Percentiles rank a stretch among this genome's conserved stretches.
phyloP scores from a whole-genome alignment of 176 grass and related monocot species.

The Triticum dicoccoides region DNA sequence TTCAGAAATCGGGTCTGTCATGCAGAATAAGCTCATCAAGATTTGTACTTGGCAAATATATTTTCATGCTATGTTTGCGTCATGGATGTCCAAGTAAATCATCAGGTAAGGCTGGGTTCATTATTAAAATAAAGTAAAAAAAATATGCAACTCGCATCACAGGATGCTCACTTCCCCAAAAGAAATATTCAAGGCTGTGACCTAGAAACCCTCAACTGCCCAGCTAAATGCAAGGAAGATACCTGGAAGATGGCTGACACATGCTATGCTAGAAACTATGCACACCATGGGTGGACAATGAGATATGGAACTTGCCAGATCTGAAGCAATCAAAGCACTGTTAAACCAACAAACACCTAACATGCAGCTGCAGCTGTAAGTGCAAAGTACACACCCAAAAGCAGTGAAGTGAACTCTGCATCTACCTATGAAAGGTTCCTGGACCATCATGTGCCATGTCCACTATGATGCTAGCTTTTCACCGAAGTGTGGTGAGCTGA shows the following conservation, averaged over 20 bases:
- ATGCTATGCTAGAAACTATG: slow-evolving; percentile 16
- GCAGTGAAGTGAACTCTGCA: slow-evolving; percentile 8
- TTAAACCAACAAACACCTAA: slow-evolving; percentile 1
- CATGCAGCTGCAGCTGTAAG: slow-evolving; percentile 7
- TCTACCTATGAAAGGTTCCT: background rate
- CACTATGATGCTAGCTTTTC: background rate
- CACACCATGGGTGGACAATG: background rate
- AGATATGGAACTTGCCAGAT: background rate
- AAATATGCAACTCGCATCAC: background rate
- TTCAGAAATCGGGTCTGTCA: background rate
- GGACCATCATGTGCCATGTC: background rate
- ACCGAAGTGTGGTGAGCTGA: background rate
- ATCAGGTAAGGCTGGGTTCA: background rate
- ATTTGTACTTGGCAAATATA: background rate
- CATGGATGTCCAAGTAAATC: background rate
- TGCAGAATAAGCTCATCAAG: background rate
- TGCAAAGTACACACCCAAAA: background rate
- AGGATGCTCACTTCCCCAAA: background rate
- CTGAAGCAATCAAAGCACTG: slow-evolving; percentile 19
- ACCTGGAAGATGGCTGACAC: background rate
- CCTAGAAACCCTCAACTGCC: background rate
- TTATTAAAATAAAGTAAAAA: background rate
- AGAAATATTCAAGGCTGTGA: background rate
- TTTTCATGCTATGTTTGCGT: background rate
- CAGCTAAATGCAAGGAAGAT: background rate